phyloP scores from a whole-genome alignment of 495 filamentous ascomycete genomes.

The Penicillium canariense region DNA sequence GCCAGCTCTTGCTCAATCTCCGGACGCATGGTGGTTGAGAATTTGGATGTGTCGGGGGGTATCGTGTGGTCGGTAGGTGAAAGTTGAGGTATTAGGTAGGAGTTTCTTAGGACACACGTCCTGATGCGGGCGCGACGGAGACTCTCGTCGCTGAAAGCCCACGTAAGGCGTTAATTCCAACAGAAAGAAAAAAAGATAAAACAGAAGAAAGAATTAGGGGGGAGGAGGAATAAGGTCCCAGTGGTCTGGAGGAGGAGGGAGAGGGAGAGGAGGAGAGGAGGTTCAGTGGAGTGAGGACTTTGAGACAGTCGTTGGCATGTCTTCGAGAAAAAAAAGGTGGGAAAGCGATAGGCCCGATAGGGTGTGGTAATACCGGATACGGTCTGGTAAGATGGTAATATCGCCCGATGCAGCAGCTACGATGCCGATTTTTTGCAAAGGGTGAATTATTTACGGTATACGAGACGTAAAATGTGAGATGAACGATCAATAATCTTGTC shows the following conservation, averaged over 20 bases:
- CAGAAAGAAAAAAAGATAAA: conserved; percentile 8
- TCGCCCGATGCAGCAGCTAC: not conserved
- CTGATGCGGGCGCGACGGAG: conserved; percentile 11
- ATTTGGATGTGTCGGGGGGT: conserved; percentile 22
- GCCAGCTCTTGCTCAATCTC: conserved; percentile 98
- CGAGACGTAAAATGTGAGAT: not conserved
- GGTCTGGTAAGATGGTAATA: conserved; percentile 20
- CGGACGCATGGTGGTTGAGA: conserved; percentile 77
- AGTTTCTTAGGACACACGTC: conserved; percentile 14
- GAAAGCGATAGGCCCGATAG: conserved; percentile 25
- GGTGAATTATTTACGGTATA: no score
- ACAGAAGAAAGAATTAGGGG: conserved; percentile 13
- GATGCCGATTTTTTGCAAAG: no score
- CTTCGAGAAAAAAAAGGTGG: conserved; percentile 34
- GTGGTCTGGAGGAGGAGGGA: conserved; percentile 1
- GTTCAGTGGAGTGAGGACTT: conserved; percentile 5
- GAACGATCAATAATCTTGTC: not conserved
- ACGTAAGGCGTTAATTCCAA: conserved; percentile 1
- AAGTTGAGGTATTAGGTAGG: conserved; percentile 12
- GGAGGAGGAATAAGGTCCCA: conserved; percentile 4
- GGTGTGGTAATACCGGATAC: conserved; percentile 22
- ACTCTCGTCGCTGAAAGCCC: conserved; percentile 16
- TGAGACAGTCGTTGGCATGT: not conserved
- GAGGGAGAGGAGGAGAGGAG: conserved; percentile 6
- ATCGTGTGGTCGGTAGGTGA: conserved; percentile 10